Percentiles rank a stretch among this genome's conserved stretches.
These are phyloP conservation scores for Pythium phragmitis DNA, from an alignment of 352 stramenopile genomes.

Conservation along the genomic window DNA sequence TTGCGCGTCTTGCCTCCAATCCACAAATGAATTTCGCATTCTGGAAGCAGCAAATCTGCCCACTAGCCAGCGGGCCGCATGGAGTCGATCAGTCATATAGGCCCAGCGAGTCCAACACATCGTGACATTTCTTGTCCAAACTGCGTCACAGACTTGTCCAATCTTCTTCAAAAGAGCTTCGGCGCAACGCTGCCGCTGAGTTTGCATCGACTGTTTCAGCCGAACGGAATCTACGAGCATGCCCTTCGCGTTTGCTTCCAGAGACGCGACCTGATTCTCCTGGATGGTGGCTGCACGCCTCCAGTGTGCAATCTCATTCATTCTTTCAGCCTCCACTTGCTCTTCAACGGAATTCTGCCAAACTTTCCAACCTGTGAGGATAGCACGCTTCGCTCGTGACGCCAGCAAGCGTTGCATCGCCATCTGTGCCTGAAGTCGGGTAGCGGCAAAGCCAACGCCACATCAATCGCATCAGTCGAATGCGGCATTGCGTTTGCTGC, in stretches of 20 bases:
- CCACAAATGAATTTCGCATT: not conserved
- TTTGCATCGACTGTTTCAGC: slow-evolving; percentile 14
- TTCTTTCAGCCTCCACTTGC: not conserved
- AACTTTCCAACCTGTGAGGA: slow-evolving; percentile 2
- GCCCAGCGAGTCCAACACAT: not conserved
- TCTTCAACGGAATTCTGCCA: slow-evolving; percentile 10
- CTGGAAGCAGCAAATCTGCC: not conserved
- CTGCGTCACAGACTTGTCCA: slow-evolving; percentile 7
- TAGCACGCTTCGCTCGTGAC: not conserved
- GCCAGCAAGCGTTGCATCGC: not conserved
- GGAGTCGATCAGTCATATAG: not conserved
- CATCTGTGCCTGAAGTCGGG: not conserved
- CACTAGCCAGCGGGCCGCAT: not conserved
- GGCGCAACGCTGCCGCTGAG: slow-evolving; percentile 17
- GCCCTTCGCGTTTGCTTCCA: slow-evolving; percentile 25
- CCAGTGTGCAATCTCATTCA: not conserved
- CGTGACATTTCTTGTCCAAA: not conserved
- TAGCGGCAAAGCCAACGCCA: not conserved
- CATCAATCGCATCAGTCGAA: not conserved
- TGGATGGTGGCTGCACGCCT: slow-evolving; percentile 9
- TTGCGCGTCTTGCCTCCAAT: slow-evolving; percentile 10
- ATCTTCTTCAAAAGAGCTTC: slow-evolving; percentile 12
- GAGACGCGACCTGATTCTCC: slow-evolving; percentile 15
- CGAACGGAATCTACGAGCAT: slow-evolving; percentile 27
- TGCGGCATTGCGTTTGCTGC: not conserved